phyloP scores from a whole-genome alignment of 164 flowering plant species.

The Magnolia kwangsiensis region DNA sequence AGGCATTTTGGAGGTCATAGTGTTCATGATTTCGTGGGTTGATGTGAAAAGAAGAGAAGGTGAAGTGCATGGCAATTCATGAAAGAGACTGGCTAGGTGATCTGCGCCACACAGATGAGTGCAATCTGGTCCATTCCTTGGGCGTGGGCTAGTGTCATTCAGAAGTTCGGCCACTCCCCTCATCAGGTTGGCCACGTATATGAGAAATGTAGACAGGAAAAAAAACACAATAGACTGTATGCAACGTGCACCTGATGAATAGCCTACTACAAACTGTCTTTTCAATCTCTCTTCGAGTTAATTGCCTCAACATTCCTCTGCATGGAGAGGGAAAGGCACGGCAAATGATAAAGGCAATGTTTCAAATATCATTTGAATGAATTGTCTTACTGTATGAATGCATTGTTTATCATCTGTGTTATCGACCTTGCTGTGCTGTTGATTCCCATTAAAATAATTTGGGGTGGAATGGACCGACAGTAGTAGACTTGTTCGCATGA shows the following conservation, averaged over 20 bases:
- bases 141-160: no score
- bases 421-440: background rate
- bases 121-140: no score
- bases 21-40: conserved; percentile 40
- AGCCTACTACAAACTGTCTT: background rate
- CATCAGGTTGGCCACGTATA: background rate
- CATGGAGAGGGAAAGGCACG: background rate
- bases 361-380: background rate
- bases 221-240: no score
- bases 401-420: background rate
- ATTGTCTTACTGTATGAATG: background rate
- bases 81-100: background rate
- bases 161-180: background rate
- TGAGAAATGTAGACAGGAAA: background rate
- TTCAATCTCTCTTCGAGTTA: background rate
- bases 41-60: conserved; percentile 6
- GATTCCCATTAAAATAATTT: background rate
- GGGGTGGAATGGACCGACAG: no score
- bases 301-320: background rate
- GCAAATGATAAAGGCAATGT: background rate
- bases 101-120: no score
- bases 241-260: no score
- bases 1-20: conserved; percentile 52
- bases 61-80: conserved; percentile 23
- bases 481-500: no score